These are phyloP conservation scores for Rhinocladiella mackenziei DNA, from an alignment of 2,329 filamentous ascomycete genomes.

Conservation along the genomic window DNA sequence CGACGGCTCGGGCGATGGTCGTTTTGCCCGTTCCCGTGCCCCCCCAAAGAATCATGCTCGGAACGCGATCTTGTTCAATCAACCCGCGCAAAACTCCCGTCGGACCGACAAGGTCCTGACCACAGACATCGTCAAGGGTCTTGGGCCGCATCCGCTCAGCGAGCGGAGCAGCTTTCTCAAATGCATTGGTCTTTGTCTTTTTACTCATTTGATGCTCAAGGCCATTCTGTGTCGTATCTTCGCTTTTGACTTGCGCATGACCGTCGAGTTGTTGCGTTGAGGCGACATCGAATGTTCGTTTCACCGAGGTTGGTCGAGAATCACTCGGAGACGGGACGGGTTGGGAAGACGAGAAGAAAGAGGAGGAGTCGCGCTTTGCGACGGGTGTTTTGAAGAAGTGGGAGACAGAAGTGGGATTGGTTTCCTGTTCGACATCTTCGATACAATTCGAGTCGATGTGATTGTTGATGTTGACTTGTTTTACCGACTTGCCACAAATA, in stretches of 20 bases:
- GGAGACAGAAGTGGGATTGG: slow-evolving; percentile 40
- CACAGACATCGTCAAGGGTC: slow-evolving; percentile 78
- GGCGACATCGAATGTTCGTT: slow-evolving; percentile 23
- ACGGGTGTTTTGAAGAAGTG: slow-evolving; percentile 55
- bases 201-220: background rate
- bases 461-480: slow-evolving; percentile 72
- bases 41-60: slow-evolving; percentile 88
- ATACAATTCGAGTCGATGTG: slow-evolving; percentile 85
- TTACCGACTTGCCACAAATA: slow-evolving; percentile 72
- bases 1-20: slow-evolving; percentile 84
- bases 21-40: slow-evolving; percentile 49
- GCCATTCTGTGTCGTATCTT: background rate
- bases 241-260: background rate
- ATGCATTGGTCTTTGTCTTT: slow-evolving; percentile 36
- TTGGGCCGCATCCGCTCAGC: slow-evolving; percentile 90
- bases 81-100: slow-evolving; percentile 79
- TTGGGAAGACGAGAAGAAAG: slow-evolving; percentile 32
- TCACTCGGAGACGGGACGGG: slow-evolving; percentile 14
- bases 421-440: slow-evolving; percentile 53
- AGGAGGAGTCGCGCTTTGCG: slow-evolving; percentile 36
- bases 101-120: slow-evolving; percentile 84
- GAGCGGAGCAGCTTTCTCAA: slow-evolving; percentile 71
- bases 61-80: slow-evolving; percentile 79
- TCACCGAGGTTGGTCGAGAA: slow-evolving; percentile 26
- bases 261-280: slow-evolving; percentile 3